A percentile compares a stretch with the other conserved stretches of the same genome.
Evolutionary conservation across 768 basidiomycete species (phyloP).

Genomic region (Phylloporus arenicola): DNA sequence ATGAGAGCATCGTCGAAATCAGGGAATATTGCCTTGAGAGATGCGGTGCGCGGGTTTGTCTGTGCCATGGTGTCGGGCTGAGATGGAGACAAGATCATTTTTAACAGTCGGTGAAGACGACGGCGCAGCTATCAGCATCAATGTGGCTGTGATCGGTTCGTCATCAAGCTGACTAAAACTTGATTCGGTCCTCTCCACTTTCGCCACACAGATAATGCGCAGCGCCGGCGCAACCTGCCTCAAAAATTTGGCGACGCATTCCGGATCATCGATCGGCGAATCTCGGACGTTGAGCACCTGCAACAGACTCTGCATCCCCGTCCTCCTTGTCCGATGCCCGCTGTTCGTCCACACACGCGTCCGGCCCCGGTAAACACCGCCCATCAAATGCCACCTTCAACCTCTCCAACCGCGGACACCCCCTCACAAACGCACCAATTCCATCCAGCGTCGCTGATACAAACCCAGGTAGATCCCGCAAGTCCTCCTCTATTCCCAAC

Average conservation of each 20-base stretch:
- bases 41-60: slow-evolving; percentile 46
- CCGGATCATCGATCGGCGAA: slow-evolving; percentile 23
- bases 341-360: background rate
- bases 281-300: slow-evolving; percentile 26
- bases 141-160: slow-evolving; percentile 4
- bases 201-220: slow-evolving; percentile 22
- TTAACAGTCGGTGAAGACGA: too few species aligned
- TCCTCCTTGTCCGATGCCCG: background rate
- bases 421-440: too few species aligned
- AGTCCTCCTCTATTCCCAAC: slow-evolving; percentile 14
- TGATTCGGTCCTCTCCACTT: slow-evolving; percentile 15
- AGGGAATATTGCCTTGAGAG: slow-evolving; percentile 67
- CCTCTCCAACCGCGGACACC: too few species aligned
- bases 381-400: slow-evolving; percentile 22
- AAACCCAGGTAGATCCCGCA: slow-evolving; percentile 5
- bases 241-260: slow-evolving; percentile 19
- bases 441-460: background rate
- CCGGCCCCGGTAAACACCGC: background rate
- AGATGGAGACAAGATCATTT: slow-evolving; percentile 16
- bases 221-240: slow-evolving; percentile 20
- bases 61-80: background rate
- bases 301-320: background rate
- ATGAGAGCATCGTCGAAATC: slow-evolving; percentile 73
- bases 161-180: background rate
- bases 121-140: background rate